Conservation (phyloP, 2,329 filamentous ascomycete species). For the Sclerotinia trifoliorum region DNA sequence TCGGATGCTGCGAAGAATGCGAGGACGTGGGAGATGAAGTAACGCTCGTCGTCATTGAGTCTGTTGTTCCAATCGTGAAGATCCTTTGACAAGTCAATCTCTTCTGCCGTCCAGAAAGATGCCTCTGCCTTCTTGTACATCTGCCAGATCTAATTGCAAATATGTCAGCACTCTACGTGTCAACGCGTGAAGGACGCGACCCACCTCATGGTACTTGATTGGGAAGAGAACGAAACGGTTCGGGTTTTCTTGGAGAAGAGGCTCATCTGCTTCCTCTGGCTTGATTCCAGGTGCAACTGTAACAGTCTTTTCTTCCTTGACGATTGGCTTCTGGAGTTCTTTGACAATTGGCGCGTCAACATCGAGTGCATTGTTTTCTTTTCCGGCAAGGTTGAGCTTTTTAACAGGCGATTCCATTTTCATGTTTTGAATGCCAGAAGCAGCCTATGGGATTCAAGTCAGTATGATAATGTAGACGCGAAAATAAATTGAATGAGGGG, state of each 20-base stretch:
- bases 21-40: constrained; percentile 97
- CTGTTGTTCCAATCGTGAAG: constrained; percentile 99
- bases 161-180: constrained; percentile 65
- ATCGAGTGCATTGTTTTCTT: constrained; percentile 71
- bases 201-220: constrained; percentile 98
- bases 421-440: constrained; percentile 79
- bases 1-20: constrained; percentile 99
- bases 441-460: constrained; percentile 59
- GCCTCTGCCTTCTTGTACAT: constrained; percentile 99
- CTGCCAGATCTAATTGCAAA: constrained; percentile 80
- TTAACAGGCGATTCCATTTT: constrained; percentile 93
- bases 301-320: constrained; percentile 47
- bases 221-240: constrained; percentile 97
- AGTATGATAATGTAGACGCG: constrained; percentile 32
- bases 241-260: constrained; percentile 90
- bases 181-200: constrained; percentile 48
- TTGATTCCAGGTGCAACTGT: constrained; percentile 55
- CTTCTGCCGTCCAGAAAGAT: constrained; percentile 99
- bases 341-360: constrained; percentile 51
- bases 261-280: constrained; percentile 76
- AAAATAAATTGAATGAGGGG: constrained; percentile 27
- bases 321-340: constrained; percentile 56
- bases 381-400: constrained; percentile 83
- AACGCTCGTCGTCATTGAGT: constrained; percentile 93
- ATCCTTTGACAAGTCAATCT: constrained; percentile 99